Percentiles rank a stretch among this genome's conserved stretches.
Evolutionary conservation across 768 basidiomycete species (phyloP).

Genomic region (Tephrocybe sp.): DNA sequence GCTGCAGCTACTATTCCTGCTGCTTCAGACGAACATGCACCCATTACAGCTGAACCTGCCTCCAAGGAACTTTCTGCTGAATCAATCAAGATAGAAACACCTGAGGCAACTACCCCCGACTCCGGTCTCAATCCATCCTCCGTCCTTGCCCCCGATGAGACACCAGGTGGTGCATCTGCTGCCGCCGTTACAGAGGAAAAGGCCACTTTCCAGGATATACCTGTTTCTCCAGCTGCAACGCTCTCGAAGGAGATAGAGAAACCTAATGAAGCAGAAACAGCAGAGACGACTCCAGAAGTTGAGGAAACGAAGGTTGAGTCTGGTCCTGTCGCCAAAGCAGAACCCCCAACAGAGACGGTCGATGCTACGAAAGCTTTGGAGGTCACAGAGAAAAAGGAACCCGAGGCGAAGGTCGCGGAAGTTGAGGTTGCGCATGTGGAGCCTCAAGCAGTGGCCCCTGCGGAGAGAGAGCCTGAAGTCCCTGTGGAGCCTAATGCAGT

Average conservation of each 20-base stretch:
- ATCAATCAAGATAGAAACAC: slow-evolving; percentile 3
- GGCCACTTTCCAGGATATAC: not conserved
- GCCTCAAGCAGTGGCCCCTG: too few species aligned
- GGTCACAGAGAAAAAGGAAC: not conserved
- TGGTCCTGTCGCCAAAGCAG: too few species aligned
- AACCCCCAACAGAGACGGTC: not conserved
- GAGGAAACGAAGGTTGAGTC: not conserved
- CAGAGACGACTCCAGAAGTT: not conserved
- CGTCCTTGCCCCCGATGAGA: slow-evolving; percentile 5
- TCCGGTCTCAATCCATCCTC: slow-evolving; percentile 6
- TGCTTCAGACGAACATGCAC: not conserved
- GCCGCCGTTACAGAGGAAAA: not conserved
- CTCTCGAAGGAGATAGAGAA: not conserved
- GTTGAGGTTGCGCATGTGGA: not conserved
- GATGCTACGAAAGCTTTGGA: not conserved
- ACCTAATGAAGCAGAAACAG: not conserved
- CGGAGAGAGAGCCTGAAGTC: too few species aligned
- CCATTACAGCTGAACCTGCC: not conserved
- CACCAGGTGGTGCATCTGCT: not conserved
- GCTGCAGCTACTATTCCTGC: not conserved
- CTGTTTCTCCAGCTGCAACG: not conserved
- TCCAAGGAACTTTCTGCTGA: not conserved
- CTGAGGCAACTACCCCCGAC: slow-evolving; percentile 2
- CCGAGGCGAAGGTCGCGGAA: not conserved
- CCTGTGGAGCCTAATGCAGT: too few species aligned